A percentile compares a stretch with the other conserved stretches of the same genome.
These are phyloP conservation scores for Corymbia citriodora DNA, from an alignment of 441 rosid genomes.

Conservation along the genomic window DNA sequence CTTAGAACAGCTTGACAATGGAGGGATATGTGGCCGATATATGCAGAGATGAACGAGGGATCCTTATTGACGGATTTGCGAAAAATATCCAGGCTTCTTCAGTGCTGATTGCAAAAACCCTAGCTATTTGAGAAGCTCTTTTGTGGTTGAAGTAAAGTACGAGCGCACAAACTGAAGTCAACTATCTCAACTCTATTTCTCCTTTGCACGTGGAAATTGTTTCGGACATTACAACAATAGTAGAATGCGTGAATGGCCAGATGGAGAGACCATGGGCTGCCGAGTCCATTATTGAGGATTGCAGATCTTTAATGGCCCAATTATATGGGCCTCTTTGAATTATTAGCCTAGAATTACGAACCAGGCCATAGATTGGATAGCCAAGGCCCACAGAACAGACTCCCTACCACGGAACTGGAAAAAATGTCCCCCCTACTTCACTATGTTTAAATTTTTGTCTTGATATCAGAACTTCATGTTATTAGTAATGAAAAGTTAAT, in stretches of 20 bases:
- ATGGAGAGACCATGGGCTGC: background rate
- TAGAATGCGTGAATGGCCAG: background rate
- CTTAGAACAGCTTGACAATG: background rate
- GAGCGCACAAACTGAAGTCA: background rate
- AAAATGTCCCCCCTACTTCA: background rate
- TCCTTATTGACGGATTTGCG: background rate
- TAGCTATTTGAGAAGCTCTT: background rate
- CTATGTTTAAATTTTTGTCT: too few species aligned
- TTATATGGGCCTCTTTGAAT: background rate
- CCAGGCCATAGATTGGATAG: background rate
- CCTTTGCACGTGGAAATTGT: background rate
- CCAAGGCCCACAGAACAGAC: rapidly evolving
- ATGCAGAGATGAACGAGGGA: background rate
- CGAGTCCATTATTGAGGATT: background rate
- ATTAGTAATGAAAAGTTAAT: too few species aligned
- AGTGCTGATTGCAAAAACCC: background rate
- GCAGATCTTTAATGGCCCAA: background rate
- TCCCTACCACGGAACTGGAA: background rate
- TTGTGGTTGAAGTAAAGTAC: background rate
- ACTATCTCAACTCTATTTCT: background rate
- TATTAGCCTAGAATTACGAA: background rate
- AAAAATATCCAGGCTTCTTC: background rate
- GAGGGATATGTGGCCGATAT: background rate
- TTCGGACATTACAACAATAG: background rate
- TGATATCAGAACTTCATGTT: too few species aligned